Conservation (phyloP, 2,329 filamentous ascomycete species). For the Ophiobolus disseminans region DNA sequence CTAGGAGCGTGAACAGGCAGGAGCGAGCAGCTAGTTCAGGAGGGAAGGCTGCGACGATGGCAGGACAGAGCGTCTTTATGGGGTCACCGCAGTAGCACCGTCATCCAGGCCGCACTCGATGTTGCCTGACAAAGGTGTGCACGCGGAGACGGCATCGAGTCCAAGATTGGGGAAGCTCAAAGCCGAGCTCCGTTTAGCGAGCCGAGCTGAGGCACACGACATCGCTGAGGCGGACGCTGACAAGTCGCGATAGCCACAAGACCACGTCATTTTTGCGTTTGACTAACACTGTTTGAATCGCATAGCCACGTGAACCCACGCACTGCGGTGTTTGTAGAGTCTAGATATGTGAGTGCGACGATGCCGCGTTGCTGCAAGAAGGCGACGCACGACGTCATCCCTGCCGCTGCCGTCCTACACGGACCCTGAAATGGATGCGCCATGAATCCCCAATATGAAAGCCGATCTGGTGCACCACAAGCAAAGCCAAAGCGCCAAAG, state of each 20-base stretch:
- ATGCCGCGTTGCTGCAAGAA: no score
- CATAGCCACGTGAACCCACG: constrained; percentile 16
- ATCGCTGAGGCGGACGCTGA: constrained; percentile 12
- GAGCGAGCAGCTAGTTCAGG: neutral
- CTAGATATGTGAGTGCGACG: neutral
- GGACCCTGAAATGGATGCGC: neutral
- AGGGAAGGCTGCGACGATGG: constrained; percentile 8
- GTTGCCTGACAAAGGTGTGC: constrained; percentile 17
- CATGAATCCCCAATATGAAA: neutral
- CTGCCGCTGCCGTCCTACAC: neutral
- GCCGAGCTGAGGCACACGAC: constrained; percentile 26
- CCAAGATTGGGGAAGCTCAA: no score
- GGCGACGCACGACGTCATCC: no score
- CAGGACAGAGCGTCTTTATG: constrained; percentile 19
- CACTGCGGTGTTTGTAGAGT: neutral
- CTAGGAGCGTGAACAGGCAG: constrained; percentile 8
- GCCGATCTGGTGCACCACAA: neutral
- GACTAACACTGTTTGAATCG: neutral
- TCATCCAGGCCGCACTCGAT: constrained; percentile 16
- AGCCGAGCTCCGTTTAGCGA: constrained; percentile 11
- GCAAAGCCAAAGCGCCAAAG: neutral
- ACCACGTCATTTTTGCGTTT: constrained; percentile 31
- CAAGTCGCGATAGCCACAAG: constrained; percentile 23
- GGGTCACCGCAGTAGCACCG: constrained; percentile 10
- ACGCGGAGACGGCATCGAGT: constrained; percentile 16